Conservation (phyloP, 2,329 filamentous ascomycete genomes). For the Hypoxylon sp. region DNA sequence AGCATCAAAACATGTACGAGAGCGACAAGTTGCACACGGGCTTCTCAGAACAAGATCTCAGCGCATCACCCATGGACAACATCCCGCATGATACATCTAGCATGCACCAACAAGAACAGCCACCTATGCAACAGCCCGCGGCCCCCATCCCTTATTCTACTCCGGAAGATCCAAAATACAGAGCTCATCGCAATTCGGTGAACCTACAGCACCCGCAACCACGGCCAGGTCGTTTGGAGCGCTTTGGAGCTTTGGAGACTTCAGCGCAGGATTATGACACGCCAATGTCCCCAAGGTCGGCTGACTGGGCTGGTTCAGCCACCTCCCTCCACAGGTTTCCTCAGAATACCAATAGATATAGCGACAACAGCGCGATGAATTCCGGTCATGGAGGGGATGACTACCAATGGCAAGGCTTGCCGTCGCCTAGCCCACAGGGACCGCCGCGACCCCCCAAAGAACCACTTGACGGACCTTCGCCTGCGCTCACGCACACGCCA, state of each 20-base stretch:
- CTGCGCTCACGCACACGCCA: slow-evolving; percentile 56
- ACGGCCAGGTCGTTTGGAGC: slow-evolving; percentile 77
- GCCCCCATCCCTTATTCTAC: slow-evolving; percentile 68
- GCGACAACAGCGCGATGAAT: slow-evolving; percentile 58
- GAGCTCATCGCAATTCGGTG: slow-evolving; percentile 83
- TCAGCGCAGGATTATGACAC: slow-evolving; percentile 77
- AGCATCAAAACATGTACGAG: slow-evolving; percentile 66
- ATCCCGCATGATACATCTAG: slow-evolving; percentile 41
- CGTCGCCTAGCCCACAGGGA: slow-evolving; percentile 60
- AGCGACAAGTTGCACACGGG: slow-evolving; percentile 72
- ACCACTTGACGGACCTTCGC: slow-evolving; percentile 61
- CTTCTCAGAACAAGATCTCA: slow-evolving; percentile 67
- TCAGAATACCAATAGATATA: slow-evolving; percentile 63
- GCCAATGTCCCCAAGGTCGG: slow-evolving; percentile 70
- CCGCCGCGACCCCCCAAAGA: slow-evolving; percentile 75
- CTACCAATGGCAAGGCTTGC: slow-evolving; percentile 55
- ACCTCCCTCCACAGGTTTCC: slow-evolving; percentile 69
- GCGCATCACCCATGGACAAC: slow-evolving; percentile 46
- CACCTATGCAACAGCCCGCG: slow-evolving; percentile 54
- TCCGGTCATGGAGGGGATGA: slow-evolving; percentile 57
- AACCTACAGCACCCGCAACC: slow-evolving; percentile 86
- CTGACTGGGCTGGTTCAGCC: slow-evolving; percentile 73
- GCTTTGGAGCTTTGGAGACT: slow-evolving; percentile 79
- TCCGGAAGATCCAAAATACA: slow-evolving; percentile 81
- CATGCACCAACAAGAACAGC: slow-evolving; percentile 37